These are phyloP conservation scores for Aschersonia sp. DNA, from an alignment of 2,329 filamentous ascomycete genomes.

Conservation along the genomic window DNA sequence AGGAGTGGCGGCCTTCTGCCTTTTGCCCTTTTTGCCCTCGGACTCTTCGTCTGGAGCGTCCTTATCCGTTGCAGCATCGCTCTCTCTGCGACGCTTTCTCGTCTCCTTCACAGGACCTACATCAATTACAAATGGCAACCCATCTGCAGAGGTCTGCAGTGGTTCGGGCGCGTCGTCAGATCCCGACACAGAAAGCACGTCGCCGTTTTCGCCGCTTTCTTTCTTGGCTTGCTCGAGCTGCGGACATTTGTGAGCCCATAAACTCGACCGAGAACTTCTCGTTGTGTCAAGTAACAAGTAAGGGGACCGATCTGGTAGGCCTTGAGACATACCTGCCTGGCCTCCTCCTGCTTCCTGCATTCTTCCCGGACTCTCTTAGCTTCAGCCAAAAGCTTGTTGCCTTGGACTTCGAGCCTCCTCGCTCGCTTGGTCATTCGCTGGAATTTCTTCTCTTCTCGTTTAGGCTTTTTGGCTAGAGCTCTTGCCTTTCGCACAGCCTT, in stretches of 20 bases:
- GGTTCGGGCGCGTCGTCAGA: constrained; percentile 6
- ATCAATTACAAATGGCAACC: constrained; percentile 8
- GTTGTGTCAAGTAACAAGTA: too few species aligned
- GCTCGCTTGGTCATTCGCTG: constrained; percentile 20
- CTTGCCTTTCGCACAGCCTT: constrained; percentile 19
- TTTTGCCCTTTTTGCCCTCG: neutral
- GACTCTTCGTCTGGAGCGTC: constrained; percentile 5
- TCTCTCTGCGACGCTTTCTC: constrained; percentile 12
- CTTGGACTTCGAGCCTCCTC: constrained; percentile 24
- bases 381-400: constrained; percentile 23
- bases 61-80: constrained; percentile 14
- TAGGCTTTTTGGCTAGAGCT: constrained; percentile 10
- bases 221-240: constrained; percentile 11
- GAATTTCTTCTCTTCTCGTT: constrained; percentile 23
- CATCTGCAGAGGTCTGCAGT: constrained; percentile 7
- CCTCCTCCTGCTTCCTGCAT: constrained; percentile 10
- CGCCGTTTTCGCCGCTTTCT: constrained; percentile 4
- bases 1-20: neutral
- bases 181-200: constrained; percentile 3
- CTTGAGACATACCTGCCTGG: constrained; percentile 5
- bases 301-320: neutral
- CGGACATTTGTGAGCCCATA: neutral
- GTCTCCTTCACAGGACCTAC: constrained; percentile 14
- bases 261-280: neutral
- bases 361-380: constrained; percentile 20